These are phyloP conservation scores for Paecilomyces niveus DNA, from an alignment of 2,329 filamentous ascomycete species.

Conservation along the genomic window DNA sequence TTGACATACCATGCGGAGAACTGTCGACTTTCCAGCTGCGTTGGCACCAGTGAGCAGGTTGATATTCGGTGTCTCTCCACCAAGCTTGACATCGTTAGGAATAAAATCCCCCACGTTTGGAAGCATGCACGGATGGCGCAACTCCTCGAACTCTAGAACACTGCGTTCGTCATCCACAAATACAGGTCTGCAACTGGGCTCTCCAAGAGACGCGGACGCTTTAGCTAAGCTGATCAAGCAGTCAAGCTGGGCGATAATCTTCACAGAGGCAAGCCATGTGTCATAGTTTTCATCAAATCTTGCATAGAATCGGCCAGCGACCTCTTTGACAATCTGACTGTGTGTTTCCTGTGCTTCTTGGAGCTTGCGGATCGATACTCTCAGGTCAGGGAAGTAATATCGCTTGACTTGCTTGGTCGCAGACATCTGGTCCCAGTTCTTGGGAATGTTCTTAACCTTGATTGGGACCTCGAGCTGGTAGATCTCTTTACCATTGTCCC, in stretches of 20 bases:
- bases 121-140: slow-evolving; percentile 92
- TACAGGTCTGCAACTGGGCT: slow-evolving; percentile 79
- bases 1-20: slow-evolving; percentile 75
- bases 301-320: slow-evolving; percentile 72
- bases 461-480: slow-evolving; percentile 87
- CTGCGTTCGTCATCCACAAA: slow-evolving; percentile 82
- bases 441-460: slow-evolving; percentile 76
- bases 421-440: slow-evolving; percentile 92
- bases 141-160: slow-evolving; percentile 82
- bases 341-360: slow-evolving; percentile 95
- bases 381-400: slow-evolving; percentile 84
- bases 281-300: slow-evolving; percentile 84
- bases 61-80: slow-evolving; percentile 74
- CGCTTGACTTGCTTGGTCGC: slow-evolving; percentile 83
- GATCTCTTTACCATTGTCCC: slow-evolving; percentile 90
- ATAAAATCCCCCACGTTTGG: slow-evolving; percentile 90
- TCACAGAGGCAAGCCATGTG: slow-evolving; percentile 82
- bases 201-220: slow-evolving; percentile 73
- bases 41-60: slow-evolving; percentile 92
- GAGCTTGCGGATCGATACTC: slow-evolving; percentile 72
- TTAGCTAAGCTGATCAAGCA: slow-evolving; percentile 90
- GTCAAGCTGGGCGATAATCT: slow-evolving; percentile 84
- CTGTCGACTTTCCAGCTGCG: slow-evolving; percentile 92
- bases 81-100: slow-evolving; percentile 84
- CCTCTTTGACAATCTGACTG: slow-evolving; percentile 81